phyloP scores from a whole-genome alignment of 495 filamentous ascomycete genomes.

The Pseudomonodictys pantanalensis region DNA sequence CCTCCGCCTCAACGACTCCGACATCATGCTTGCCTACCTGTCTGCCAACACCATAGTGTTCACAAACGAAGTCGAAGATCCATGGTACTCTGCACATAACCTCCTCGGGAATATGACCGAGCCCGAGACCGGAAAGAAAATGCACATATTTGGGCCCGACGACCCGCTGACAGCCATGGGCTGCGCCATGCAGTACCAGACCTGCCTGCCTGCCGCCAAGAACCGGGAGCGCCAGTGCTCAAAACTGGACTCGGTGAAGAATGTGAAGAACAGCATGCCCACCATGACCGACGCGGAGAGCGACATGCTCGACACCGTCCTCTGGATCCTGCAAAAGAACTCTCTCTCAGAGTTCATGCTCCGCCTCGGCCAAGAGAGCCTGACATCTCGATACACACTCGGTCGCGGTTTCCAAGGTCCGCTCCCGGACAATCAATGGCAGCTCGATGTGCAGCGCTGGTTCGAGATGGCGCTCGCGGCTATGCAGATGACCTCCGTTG shows the following conservation, averaged over 20 bases:
- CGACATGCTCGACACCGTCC: too few species aligned
- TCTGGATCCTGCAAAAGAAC: not conserved
- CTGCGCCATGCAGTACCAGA: conserved; percentile 2
- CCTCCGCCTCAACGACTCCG: not conserved
- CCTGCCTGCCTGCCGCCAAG: not conserved
- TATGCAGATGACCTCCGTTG: not conserved
- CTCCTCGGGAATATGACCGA: not conserved
- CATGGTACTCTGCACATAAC: not conserved
- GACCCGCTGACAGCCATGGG: not conserved
- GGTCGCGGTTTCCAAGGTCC: not conserved
- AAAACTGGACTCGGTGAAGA: too few species aligned
- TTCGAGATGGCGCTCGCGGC: not conserved
- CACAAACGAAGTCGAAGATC: not conserved
- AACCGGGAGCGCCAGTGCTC: too few species aligned
- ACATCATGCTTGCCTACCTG: not conserved
- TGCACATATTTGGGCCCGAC: not conserved
- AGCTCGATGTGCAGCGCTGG: not conserved
- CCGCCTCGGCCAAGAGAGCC: not conserved
- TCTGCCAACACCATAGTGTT: not conserved
- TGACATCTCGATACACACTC: not conserved
- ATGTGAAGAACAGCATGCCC: too few species aligned
- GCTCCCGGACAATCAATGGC: conserved; percentile 8
- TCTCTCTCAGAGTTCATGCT: not conserved
- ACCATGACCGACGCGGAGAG: too few species aligned
- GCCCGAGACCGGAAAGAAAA: not conserved